A percentile compares a stretch with the other conserved stretches of the same genome.
Evolutionary conservation across 176 grass and related monocot genomes (phyloP).

Genomic region (Echinochloa phyllopogon): DNA sequence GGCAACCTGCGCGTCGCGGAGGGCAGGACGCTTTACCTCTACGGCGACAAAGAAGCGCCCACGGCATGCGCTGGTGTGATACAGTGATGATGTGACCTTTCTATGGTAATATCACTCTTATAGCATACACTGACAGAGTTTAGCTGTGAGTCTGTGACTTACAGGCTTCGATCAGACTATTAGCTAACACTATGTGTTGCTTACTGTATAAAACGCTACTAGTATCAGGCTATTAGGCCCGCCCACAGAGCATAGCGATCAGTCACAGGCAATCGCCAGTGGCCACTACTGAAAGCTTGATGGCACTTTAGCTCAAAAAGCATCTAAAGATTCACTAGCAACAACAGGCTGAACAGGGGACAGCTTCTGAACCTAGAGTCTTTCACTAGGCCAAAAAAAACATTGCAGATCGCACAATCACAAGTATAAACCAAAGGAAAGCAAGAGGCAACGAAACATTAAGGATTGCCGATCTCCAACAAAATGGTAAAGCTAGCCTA

Average conservation of each 20-base stretch:
- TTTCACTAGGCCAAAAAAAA: no score
- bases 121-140: neutral
- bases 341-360: neutral
- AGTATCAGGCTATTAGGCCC: no score
- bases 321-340: neutral
- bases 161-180: neutral
- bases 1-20: neutral
- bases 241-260: neutral
- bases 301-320: no score
- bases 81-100: neutral
- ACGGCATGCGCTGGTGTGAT: neutral
- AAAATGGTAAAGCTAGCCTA: conserved; percentile 48
- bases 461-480: conserved; percentile 12
- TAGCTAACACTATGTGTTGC: neutral
- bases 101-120: neutral
- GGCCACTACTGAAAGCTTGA: neutral
- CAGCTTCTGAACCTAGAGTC: neutral
- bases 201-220: neutral
- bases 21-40: no score
- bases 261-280: neutral
- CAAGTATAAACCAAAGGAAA: neutral
- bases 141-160: neutral
- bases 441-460: neutral
- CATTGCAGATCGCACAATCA: neutral
- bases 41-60: conserved; percentile 16